phyloP scores from a whole-genome alignment of 2,329 filamentous ascomycete species.

The Botryotinia narcissicola region DNA sequence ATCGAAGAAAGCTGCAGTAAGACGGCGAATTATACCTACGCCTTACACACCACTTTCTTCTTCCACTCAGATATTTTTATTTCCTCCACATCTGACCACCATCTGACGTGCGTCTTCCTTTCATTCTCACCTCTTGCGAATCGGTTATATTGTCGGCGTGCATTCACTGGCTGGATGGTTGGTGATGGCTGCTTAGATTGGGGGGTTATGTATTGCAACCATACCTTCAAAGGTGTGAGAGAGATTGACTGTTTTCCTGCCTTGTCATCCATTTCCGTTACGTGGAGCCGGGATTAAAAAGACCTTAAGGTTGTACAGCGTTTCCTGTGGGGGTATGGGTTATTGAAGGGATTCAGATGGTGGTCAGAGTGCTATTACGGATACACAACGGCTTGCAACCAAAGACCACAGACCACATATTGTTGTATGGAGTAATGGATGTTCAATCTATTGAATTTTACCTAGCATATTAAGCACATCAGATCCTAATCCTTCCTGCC shows the following conservation, averaged over 20 bases:
- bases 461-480: conserved; percentile 3
- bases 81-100: conserved; percentile 1
- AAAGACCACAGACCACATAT: conserved; percentile 17
- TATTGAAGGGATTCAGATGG: not conserved
- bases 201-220: conserved; percentile 3
- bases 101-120: conserved; percentile 12
- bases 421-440: conserved; percentile 13
- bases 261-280: conserved; percentile 7
- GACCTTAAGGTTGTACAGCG: conserved; percentile 8
- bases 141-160: not conserved
- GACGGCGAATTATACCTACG: not conserved
- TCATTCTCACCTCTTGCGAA: conserved; percentile 4
- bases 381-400: conserved; percentile 11
- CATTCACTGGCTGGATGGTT: conserved; percentile 4
- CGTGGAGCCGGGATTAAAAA: not conserved
- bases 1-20: not conserved
- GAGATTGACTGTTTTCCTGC: conserved; percentile 11
- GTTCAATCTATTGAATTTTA: conserved; percentile 8
- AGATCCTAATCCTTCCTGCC: not conserved
- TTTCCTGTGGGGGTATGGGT: conserved; percentile 9
- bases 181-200: not conserved
- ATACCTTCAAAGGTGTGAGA: conserved; percentile 9
- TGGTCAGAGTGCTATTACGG: conserved; percentile 10
- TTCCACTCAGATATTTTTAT: not conserved
- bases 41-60: not conserved